Conservation (phyloP, 257 asterid genomes). For the Penstemon barbatus region DNA sequence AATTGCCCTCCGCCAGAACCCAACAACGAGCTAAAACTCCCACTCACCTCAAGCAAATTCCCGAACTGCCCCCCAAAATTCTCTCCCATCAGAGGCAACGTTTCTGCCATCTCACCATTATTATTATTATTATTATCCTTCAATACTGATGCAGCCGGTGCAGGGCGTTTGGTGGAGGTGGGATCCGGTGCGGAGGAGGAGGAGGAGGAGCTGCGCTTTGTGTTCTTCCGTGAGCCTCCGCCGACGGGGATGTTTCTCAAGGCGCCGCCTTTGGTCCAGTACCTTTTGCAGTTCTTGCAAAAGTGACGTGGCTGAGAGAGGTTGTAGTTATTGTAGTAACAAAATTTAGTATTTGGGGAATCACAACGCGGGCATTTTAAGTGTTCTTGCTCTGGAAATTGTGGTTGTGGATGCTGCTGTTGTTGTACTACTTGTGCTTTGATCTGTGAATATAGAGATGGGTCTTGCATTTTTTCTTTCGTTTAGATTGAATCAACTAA, state of each 20-base stretch:
- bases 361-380: constrained; percentile 87
- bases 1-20: constrained; percentile 57
- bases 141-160: constrained; percentile 4
- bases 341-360: constrained; percentile 81
- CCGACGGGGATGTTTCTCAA: constrained; percentile 90
- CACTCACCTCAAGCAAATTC: constrained; percentile 39
- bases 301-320: constrained; percentile 98
- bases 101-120: constrained; percentile 30
- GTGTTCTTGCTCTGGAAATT: constrained; percentile 81
- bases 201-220: constrained; percentile 59
- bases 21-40: constrained; percentile 55
- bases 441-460: constrained; percentile 63
- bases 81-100: constrained; percentile 40
- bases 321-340: constrained; percentile 91
- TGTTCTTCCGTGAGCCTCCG: constrained; percentile 75
- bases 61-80: constrained; percentile 42
- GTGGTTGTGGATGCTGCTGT: constrained; percentile 40
- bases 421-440: constrained; percentile 39
- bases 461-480: constrained; percentile 67
- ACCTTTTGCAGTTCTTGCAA: constrained; percentile 78
- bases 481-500: not conserved
- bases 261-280: constrained; percentile 98
- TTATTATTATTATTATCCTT: not conserved
- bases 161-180: constrained; percentile 35
- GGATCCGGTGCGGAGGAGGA: constrained; percentile 30